Evolutionary conservation across 805 yeast genomes (phyloP), one percentile per base, ranked within the genome.

Genomic region (Yarrowia sp.): DNA sequence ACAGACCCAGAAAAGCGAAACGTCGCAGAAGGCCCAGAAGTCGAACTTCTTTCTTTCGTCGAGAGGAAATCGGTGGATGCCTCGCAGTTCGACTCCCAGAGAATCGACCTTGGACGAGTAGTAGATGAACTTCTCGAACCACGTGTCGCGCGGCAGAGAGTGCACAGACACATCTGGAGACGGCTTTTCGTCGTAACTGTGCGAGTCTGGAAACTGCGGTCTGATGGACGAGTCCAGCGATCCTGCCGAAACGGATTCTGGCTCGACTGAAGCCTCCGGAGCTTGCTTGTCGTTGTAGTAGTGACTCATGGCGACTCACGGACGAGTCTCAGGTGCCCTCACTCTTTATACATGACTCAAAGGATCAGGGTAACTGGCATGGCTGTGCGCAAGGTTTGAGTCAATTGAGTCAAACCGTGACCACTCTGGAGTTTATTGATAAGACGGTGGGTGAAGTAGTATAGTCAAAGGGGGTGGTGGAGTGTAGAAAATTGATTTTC

Each of bases 1-100:
- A 39, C 92, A 84, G 14, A 88, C 69, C 97, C 97, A 90, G 44
- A 90, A 78, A 1, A 94, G 91, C 12, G 80, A 72, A 16, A 88
- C 89, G 32, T 66, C 61, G 24, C 66, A n/a, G 25, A 62, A 66
- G 31, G 69, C 67, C 41, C 66, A 63, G 49, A 62, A 18, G 21
- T 64, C 64, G 3, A 70, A 70, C n/a, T 56, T 33, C 22, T 63
- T 63, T 63, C 92, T 74, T 53, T 87, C 88, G 65, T 84, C 77
- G 0, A 94, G 88, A 39, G 80, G 74, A 31, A 87, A 83, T 64
- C 96, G 77, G 65, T 88, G 91, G 51, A 90, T 86, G 61, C 97
- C 97, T 64, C 91, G 78, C 4, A 84, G 75, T 71, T 90, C 97
- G 3, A 88, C 88, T 64, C 92, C 81, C 64, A 79, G 68, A 0